Conservation (phyloP, 768 basidiomycete genomes). For the Termitomyces sp. region DNA sequence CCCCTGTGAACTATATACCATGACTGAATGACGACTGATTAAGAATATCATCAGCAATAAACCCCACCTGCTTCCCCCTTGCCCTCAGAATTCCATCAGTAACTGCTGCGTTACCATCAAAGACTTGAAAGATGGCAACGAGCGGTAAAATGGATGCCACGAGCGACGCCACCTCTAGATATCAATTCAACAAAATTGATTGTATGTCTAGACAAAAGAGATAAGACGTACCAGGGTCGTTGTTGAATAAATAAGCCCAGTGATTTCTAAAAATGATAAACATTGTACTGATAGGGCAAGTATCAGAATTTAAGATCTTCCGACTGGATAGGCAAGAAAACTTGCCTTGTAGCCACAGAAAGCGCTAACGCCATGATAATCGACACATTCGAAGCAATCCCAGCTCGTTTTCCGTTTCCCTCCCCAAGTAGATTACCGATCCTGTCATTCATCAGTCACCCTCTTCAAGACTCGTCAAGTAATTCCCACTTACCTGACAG, state of each 20-base stretch:
- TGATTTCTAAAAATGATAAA: conserved; percentile 55
- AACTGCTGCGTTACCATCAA: conserved; percentile 70
- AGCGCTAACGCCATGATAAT: conserved; percentile 61
- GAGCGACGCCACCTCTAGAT: conserved; percentile 44
- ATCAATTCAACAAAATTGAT: background rate
- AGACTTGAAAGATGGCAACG: conserved; percentile 77
- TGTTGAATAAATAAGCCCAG: conserved; percentile 75
- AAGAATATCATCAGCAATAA: background rate
- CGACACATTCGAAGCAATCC: conserved; percentile 56
- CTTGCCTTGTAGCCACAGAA: conserved; percentile 62
- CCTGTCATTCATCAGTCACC: conserved; percentile 25
- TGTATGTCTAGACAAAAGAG: too few relatives aligned
- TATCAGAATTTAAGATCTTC: background rate
- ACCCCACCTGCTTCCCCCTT: conserved; percentile 61
- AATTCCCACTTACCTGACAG: conserved; percentile 58
- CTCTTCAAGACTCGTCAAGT: background rate
- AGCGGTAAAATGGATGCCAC: conserved; percentile 71
- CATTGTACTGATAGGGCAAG: conserved; percentile 30
- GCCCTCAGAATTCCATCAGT: conserved; percentile 78
- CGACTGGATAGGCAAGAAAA: background rate
- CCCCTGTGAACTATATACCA: conserved; percentile 40
- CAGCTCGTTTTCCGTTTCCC: conserved; percentile 65
- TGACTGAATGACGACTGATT: background rate
- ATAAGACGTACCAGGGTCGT: conserved; percentile 43
- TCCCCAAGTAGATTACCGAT: conserved; percentile 90